Evolutionary conservation across 495 filamentous ascomycete genomes (phyloP).

Genomic region (Rhypophila decipiens): DNA sequence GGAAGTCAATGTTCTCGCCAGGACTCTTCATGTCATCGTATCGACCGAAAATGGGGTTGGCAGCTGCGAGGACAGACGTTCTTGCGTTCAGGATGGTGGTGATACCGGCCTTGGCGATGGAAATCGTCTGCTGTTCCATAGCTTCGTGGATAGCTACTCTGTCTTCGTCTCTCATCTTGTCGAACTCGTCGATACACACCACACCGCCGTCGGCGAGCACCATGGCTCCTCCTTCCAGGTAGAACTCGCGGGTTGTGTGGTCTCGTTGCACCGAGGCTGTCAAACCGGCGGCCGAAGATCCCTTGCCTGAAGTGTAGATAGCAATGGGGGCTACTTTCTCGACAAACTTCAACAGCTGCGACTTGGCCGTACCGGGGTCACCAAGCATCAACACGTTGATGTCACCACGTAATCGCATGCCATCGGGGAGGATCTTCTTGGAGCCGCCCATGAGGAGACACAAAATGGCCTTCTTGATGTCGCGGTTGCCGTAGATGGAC

Average conservation of each 20-base stretch:
- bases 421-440: slow-evolving; percentile 97
- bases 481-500: slow-evolving; percentile 91
- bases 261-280: slow-evolving; percentile 97
- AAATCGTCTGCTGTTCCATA: slow-evolving; percentile 99
- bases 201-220: slow-evolving; percentile 96
- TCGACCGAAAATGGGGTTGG: slow-evolving; percentile 94
- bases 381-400: slow-evolving; percentile 97
- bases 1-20: slow-evolving; percentile 99
- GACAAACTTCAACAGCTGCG: slow-evolving; percentile 94
- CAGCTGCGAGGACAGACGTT: slow-evolving; percentile 91
- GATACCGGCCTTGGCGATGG: slow-evolving; percentile 97
- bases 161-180: slow-evolving; percentile 99
- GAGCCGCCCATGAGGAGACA: slow-evolving; percentile 92
- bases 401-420: slow-evolving; percentile 96
- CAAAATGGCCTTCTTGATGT: slow-evolving; percentile 98
- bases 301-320: slow-evolving; percentile 98
- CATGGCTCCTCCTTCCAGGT: slow-evolving; percentile 98
- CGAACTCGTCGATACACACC: slow-evolving; percentile 99
- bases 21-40: slow-evolving; percentile 98
- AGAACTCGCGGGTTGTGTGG: slow-evolving; percentile 87
- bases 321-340: slow-evolving; percentile 95
- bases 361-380: slow-evolving; percentile 98
- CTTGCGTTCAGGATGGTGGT: slow-evolving; percentile 97
- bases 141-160: slow-evolving; percentile 99
- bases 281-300: slow-evolving; percentile 95